These are phyloP conservation scores for Stevia rebaudiana DNA, from an alignment of 140 eudicot species.

Conservation along the genomic window DNA sequence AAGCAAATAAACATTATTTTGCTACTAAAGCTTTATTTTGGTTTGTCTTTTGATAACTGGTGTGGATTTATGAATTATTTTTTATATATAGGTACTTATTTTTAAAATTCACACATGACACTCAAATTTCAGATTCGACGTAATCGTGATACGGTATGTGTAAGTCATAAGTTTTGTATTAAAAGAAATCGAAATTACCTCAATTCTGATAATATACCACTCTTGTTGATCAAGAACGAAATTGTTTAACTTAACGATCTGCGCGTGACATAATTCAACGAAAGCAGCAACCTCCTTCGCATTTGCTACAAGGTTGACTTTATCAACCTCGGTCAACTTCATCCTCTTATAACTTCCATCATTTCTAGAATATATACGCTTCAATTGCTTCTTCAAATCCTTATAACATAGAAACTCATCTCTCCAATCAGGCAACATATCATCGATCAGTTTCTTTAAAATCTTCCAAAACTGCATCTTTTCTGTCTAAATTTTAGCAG, in stretches of 20 bases:
- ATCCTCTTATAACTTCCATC: slow-evolving; percentile 28
- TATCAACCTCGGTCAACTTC: slow-evolving; percentile 26
- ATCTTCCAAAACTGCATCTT: slow-evolving; percentile 61
- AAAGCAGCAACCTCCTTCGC: slow-evolving; percentile 42
- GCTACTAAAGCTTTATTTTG: too few species aligned
- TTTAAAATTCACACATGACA: too few species aligned
- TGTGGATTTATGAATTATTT: too few species aligned
- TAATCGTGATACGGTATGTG: too few species aligned
- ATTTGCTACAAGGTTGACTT: slow-evolving; percentile 9
- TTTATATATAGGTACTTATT: too few species aligned
- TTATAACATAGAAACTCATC: slow-evolving; percentile 66
- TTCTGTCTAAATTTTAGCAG: not conserved
- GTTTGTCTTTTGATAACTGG: too few species aligned
- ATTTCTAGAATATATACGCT: slow-evolving; percentile 27
- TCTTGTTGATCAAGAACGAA: slow-evolving; percentile 71
- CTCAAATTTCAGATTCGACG: too few species aligned
- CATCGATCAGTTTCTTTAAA: slow-evolving; percentile 38
- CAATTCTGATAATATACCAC: slow-evolving; percentile 47
- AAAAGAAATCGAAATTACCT: too few species aligned
- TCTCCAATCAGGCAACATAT: slow-evolving; percentile 64
- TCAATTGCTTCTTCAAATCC: slow-evolving; percentile 58
- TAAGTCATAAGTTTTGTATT: too few species aligned
- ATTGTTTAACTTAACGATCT: slow-evolving; percentile 53
- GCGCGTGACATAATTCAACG: slow-evolving; percentile 42
- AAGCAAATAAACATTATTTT: too few species aligned